A percentile compares a stretch with the other conserved stretches of the same genome.
Conservation (phyloP, 202 grass and related monocot species). For the Digitaria exilis region DNA sequence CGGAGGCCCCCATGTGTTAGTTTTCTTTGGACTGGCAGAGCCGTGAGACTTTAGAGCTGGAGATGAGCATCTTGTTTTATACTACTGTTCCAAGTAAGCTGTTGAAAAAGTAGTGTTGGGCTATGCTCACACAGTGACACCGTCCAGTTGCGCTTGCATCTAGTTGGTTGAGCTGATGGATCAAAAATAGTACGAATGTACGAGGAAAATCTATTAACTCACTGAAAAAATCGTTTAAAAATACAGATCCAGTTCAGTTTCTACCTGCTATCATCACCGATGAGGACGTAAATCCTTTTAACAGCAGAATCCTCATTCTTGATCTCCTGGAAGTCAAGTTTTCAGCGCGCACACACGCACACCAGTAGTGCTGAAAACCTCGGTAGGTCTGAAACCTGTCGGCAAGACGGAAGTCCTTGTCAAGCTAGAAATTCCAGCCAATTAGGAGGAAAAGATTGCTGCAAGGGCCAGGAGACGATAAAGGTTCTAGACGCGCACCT, state of each 20-base stretch:
- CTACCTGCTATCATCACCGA: not conserved
- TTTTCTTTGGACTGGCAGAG: slow-evolving; percentile 45
- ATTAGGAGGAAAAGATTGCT: slow-evolving; percentile 15
- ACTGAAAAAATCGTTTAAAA: not conserved
- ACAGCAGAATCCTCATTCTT: not conserved
- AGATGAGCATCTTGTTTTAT: slow-evolving; percentile 39
- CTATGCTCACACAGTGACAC: slow-evolving; percentile 24
- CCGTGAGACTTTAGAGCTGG: slow-evolving; percentile 66
- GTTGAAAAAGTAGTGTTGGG: not conserved
- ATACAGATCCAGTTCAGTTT: not conserved
- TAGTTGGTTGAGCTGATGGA: not conserved
- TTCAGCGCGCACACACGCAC: not conserved
- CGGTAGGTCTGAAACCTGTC: slow-evolving; percentile 12
- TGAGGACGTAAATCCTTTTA: no score
- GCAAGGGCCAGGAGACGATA: slow-evolving; percentile 25
- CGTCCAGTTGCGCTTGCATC: not conserved
- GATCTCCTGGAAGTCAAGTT: not conserved
- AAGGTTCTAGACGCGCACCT: slow-evolving; percentile 42
- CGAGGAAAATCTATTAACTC: not conserved
- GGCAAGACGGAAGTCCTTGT: slow-evolving; percentile 16
- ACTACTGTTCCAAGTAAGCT: slow-evolving; percentile 5
- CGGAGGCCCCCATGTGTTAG: slow-evolving; percentile 47
- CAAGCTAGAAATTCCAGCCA: slow-evolving; percentile 3
- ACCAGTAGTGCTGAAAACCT: not conserved
- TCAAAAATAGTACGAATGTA: not conserved